Evolutionary conservation across 2,329 filamentous ascomycete species (phyloP).

Genomic region (Grosmannia penicillata): DNA sequence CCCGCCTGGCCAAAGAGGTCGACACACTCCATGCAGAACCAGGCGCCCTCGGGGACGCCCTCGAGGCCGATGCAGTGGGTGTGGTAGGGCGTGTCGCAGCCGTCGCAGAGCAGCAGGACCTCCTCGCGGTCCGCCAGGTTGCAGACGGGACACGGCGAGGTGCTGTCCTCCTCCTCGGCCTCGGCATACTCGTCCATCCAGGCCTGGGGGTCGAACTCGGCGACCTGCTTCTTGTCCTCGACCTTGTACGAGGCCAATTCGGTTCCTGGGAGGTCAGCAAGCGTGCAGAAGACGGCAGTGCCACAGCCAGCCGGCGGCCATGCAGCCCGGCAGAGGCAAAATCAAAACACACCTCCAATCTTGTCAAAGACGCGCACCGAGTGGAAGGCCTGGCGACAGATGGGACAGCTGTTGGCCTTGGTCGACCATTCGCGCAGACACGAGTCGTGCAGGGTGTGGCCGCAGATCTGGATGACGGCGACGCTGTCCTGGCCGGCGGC

Average conservation of each 20-base stretch:
- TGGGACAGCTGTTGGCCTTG: conserved; percentile 93
- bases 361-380: conserved; percentile 70
- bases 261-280: conserved; percentile 33
- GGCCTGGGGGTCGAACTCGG: conserved; percentile 69
- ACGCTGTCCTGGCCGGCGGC: conserved; percentile 25
- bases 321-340: too few relatives aligned
- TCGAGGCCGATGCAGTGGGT: conserved; percentile 82
- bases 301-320: too few relatives aligned
- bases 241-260: conserved; percentile 47
- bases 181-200: conserved; percentile 60
- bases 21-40: conserved; percentile 82
- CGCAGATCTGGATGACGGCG: conserved; percentile 58
- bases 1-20: conserved; percentile 29
- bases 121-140: conserved; percentile 68
- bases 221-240: conserved; percentile 75
- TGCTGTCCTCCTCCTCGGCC: conserved; percentile 55
- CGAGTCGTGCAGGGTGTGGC: conserved; percentile 82
- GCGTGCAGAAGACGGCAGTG: too few relatives aligned
- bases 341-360: conserved; percentile 48
- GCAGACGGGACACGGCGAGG: conserved; percentile 73
- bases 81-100: conserved; percentile 80
- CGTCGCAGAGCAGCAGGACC: conserved; percentile 76
- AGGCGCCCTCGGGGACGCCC: conserved; percentile 58
- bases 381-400: conserved; percentile 88
- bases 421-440: conserved; percentile 92